These are phyloP conservation scores for Sarocladiaceae sp. DNA, from an alignment of 2,329 filamentous ascomycete species.

Conservation along the genomic window DNA sequence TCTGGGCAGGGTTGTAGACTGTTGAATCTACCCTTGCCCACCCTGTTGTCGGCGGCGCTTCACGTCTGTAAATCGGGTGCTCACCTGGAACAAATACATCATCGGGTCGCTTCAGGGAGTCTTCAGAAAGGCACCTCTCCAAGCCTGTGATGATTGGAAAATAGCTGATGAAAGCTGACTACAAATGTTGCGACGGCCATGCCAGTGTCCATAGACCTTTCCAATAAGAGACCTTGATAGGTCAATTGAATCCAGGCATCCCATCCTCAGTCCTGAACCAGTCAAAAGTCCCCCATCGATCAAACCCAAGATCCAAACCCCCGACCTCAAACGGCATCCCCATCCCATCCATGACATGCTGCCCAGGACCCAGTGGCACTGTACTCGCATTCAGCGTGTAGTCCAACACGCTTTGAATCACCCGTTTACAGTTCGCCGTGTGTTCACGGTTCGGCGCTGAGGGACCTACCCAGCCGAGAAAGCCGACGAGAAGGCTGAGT, in stretches of 20 bases:
- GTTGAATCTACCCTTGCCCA: no score
- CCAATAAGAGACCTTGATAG: no score
- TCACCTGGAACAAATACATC: no score
- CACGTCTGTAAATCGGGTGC: no score
- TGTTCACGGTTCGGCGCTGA: conserved; percentile 42
- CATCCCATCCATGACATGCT: background rate
- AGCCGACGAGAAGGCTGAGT: conserved; percentile 43
- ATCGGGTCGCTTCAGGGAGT: no score
- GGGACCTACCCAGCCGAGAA: conserved; percentile 43
- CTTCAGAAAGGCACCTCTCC: no score
- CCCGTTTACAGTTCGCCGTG: conserved; percentile 36
- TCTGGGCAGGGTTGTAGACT: no score
- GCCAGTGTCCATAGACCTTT: no score
- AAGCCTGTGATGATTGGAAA: no score
- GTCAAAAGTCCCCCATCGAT: conserved; percentile 45
- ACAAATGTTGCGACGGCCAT: no score
- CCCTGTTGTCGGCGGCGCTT: no score
- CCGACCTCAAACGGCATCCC: background rate
- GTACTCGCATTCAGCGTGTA: conserved; percentile 34
- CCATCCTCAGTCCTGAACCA: conserved; percentile 31
- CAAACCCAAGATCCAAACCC: conserved; percentile 26
- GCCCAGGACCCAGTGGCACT: background rate
- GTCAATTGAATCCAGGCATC: background rate
- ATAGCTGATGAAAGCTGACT: no score
- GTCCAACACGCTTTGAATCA: conserved; percentile 46